These are phyloP conservation scores for Nelumbo lutea DNA, from an alignment of 164 flowering plant species.

Conservation along the genomic window DNA sequence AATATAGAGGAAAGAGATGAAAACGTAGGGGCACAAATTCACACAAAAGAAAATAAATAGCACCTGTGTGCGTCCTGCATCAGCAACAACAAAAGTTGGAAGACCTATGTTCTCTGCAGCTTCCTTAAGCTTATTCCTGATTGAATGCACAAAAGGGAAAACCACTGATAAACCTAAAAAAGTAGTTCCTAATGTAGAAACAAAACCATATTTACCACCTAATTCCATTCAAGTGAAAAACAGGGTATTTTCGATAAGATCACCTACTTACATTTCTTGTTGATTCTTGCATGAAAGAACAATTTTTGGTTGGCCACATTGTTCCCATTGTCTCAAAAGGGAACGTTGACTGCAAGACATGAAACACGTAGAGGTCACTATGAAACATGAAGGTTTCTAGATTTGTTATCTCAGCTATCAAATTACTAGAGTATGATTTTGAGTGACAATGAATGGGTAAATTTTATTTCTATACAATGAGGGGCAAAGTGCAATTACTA, in stretches of 20 bases:
- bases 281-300: conserved; percentile 91
- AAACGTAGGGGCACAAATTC: no score
- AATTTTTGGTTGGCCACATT: conserved; percentile 85
- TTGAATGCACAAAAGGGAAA: conserved; percentile 2
- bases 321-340: conserved; percentile 86
- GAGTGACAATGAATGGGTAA: neutral
- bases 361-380: conserved; percentile 14
- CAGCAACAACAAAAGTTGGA: conserved; percentile 91
- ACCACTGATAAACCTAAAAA: neutral
- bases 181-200: neutral
- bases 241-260: conserved; percentile 6
- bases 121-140: conserved; percentile 72
- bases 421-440: neutral
- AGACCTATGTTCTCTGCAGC: conserved; percentile 85
- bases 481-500: neutral
- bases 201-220: neutral
- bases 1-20: no score
- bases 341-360: conserved; percentile 59
- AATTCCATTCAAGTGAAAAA: neutral
- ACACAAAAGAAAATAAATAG: no score
- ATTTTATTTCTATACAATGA: neutral
- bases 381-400: neutral
- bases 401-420: neutral
- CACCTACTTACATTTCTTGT: conserved; percentile 83
- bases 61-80: conserved; percentile 96